These are phyloP conservation scores for Alternaria incomplexa DNA, from an alignment of 2,329 filamentous ascomycete species.

Conservation along the genomic window DNA sequence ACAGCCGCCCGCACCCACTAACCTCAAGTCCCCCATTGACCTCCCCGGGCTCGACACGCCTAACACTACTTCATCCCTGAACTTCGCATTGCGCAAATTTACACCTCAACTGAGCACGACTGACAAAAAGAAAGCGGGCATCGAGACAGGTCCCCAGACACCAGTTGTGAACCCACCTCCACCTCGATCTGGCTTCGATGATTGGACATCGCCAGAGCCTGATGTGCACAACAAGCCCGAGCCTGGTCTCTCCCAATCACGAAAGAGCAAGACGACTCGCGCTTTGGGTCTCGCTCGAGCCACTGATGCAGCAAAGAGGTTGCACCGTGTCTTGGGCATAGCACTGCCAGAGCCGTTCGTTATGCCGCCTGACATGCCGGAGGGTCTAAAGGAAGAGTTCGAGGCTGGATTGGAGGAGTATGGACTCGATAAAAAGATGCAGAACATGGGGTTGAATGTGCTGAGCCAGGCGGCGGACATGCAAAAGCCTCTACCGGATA, in stretches of 20 bases:
- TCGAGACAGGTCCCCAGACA: background rate
- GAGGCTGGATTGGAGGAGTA: conserved; percentile 12
- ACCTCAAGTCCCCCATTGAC: background rate
- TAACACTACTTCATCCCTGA: background rate
- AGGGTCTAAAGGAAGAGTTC: conserved; percentile 9
- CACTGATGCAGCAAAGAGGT: conserved; percentile 4
- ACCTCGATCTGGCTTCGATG: background rate
- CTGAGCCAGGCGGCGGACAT: background rate
- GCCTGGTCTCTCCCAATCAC: background rate
- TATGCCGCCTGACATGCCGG: conserved; percentile 14
- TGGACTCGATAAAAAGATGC: background rate
- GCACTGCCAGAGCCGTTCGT: conserved; percentile 15
- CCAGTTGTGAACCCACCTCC: background rate
- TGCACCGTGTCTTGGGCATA: conserved; percentile 22
- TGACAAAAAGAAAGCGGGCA: background rate
- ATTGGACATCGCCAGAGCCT: background rate
- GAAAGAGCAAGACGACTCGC: background rate
- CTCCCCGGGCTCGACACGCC: background rate
- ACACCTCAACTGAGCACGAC: background rate
- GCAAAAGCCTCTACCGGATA: background rate
- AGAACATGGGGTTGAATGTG: background rate
- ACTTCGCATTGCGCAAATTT: background rate
- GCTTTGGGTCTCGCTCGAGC: conserved; percentile 1
- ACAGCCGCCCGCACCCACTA: background rate
- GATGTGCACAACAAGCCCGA: conserved; percentile 2